Percentiles rank a stretch among this genome's conserved stretches.
Evolutionary conservation across 371 early-diverging fungal genomes (phyloP).

Genomic region (Capillidium rhysosporum): DNA sequence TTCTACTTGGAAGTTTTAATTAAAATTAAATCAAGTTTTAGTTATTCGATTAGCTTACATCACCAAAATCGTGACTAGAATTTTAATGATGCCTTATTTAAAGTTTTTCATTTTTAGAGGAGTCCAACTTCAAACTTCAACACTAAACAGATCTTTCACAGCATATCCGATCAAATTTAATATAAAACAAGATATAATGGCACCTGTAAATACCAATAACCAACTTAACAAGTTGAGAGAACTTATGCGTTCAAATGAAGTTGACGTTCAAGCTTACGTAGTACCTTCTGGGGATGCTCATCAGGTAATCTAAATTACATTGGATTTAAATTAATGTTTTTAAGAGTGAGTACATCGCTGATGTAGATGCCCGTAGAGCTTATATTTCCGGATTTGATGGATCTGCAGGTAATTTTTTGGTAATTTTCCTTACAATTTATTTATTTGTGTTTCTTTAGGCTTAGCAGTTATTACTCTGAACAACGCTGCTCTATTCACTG

Average conservation of each 20-base stretch:
- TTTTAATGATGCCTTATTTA: too few species aligned
- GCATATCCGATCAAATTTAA: too few species aligned
- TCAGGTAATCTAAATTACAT: constrained; percentile 34
- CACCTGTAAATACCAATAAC: constrained; percentile 24
- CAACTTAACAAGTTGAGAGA: constrained; percentile 43
- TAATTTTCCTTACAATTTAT: constrained; percentile 7
- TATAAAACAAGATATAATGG: too few species aligned
- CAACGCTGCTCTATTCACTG: constrained; percentile 80
- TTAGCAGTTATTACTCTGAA: constrained; percentile 51
- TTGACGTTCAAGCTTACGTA: constrained; percentile 59
- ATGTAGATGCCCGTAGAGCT: constrained; percentile 75
- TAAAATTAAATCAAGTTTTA: too few species aligned
- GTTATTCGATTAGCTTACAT: too few species aligned
- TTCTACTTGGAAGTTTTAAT: too few species aligned
- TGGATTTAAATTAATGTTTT: too few species aligned
- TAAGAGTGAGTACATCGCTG: constrained; percentile 93
- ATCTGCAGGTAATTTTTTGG: constrained; percentile 61
- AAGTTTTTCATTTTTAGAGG: too few species aligned
- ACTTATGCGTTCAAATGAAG: constrained; percentile 35
- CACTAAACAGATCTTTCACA: too few species aligned
- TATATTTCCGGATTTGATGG: constrained; percentile 97
- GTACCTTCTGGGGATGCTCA: constrained; percentile 93
- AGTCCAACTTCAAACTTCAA: too few species aligned
- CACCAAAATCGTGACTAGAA: too few species aligned
- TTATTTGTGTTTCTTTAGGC: constrained; percentile 15